These are phyloP conservation scores for Saccharomycopsis microspora DNA, from an alignment of 805 yeast genomes.

Conservation along the genomic window DNA sequence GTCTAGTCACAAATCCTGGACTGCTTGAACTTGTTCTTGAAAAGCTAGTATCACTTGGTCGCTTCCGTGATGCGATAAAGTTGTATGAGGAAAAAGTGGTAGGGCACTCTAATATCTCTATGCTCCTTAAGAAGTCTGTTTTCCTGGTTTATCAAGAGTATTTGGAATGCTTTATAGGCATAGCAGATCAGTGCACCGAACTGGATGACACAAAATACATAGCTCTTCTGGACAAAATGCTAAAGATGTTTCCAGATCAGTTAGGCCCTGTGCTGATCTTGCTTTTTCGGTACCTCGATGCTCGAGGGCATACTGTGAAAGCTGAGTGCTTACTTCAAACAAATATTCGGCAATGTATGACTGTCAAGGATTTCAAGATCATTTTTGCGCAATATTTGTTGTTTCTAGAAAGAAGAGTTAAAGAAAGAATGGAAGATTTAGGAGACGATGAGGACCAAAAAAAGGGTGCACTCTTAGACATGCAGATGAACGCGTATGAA, in stretches of 20 bases:
- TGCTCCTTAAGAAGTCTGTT: constrained; percentile 30
- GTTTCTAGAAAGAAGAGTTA: constrained; percentile 37
- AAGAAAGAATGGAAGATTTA: constrained; percentile 7
- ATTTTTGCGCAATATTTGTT: constrained; percentile 55
- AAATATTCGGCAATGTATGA: constrained; percentile 34
- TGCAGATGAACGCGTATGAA: constrained; percentile 39
- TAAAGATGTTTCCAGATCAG: constrained; percentile 47
- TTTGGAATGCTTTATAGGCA: constrained; percentile 27
- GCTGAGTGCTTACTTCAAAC: constrained; percentile 36
- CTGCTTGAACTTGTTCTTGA: constrained; percentile 25
- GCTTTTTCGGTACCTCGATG: too few species aligned
- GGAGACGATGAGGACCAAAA: constrained; percentile 10
- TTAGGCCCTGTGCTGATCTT: constrained; percentile 31
- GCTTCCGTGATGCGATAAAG: constrained; percentile 20
- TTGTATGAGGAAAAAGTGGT: constrained; percentile 26
- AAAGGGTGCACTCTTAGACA: constrained; percentile 26
- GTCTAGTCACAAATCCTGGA: constrained; percentile 9
- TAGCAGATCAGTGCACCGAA: too few species aligned
- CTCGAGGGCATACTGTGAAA: constrained; percentile 24
- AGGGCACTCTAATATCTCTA: constrained; percentile 24
- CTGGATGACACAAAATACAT: constrained; percentile 22
- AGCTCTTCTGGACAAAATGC: constrained; percentile 25
- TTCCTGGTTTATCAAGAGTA: constrained; percentile 37
- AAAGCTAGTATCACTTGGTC: constrained; percentile 25
- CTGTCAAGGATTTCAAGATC: constrained; percentile 50